Base-by-base conservation (phyloP, 73 alveolate genomes). In the Uronychia binucleata region DNA sequence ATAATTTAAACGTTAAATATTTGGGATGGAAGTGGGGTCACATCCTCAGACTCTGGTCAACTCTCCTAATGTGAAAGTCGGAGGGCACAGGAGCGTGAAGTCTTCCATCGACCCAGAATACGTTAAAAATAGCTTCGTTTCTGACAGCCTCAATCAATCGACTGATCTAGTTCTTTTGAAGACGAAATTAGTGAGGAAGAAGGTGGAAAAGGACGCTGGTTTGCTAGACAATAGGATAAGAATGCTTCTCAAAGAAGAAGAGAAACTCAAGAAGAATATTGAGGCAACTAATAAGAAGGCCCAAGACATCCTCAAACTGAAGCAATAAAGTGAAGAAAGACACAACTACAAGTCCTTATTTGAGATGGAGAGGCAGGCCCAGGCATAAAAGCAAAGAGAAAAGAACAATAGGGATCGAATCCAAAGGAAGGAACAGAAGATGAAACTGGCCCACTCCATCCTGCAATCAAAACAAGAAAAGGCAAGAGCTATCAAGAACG, bases 211-310 rank as follows among this genome's bases (percentile, higher is more conserved):
- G 19, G 67, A 46, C 19, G 67, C 67, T 46, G 67, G 19, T 5
- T 32, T 82, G n/a, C 59, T 82, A 30, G 77, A 29, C 5, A 82
- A 82, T 76, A 8, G 89, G 30, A 82, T 82, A 8, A 1, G 13
- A 8, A 30, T 82, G 77, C 77, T 82, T 1, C 30, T 75, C 19
- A 82, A 74, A 1, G 89, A 82, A 74, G 89, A 82, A 32, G 1
- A n/a, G 26, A 82, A 82, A 74, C 29, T 74, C 26, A 1, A 30
- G 28, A 75, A 75, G 59, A 82, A 82, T 26, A 82, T 82, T 27
- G 76, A 82, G n/a, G 83, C 30, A 82, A 82, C 89, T 26, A n/a
- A 77, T 30, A 74, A 82, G 46, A 59, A 57, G 32, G 83, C 89
- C 19, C 77, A 82, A 28, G 76, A 82, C 26, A 74, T 82, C 26